Percentiles rank a stretch among this genome's conserved stretches.
Conservation (phyloP, 108 stramenopile genomes). For the Tribonema minus region DNA sequence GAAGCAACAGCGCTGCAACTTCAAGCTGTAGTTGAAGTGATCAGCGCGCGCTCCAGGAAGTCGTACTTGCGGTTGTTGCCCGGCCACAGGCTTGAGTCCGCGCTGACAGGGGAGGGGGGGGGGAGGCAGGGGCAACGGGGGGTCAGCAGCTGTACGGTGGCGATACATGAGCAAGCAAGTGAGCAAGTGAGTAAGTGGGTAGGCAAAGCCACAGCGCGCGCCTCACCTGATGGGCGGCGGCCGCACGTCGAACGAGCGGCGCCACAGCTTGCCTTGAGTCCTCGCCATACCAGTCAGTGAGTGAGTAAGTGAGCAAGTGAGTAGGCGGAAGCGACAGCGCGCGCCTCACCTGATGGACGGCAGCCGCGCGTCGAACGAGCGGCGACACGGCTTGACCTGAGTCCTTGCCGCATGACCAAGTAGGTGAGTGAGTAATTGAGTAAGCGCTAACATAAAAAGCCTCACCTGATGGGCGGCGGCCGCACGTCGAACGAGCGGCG, state of each 20-base stretch:
- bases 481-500: slow-evolving; percentile 59
- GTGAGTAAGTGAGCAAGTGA: too few species aligned
- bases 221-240: slow-evolving; percentile 66
- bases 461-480: slow-evolving; percentile 65
- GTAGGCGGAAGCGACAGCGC: too few species aligned
- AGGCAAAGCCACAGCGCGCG: too few species aligned
- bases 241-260: slow-evolving; percentile 57
- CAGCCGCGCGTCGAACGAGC: slow-evolving; percentile 63
- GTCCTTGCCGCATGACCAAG: slow-evolving; percentile 74
- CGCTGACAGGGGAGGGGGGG: slow-evolving; percentile 42
- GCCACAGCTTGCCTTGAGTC: slow-evolving; percentile 80
- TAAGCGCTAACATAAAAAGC: too few species aligned
- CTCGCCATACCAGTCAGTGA: too few species aligned
- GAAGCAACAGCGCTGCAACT: too few species aligned
- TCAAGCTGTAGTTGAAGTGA: too few species aligned
- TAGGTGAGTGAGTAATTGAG: too few species aligned
- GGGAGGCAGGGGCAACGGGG: too few species aligned
- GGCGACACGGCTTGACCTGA: slow-evolving; percentile 76
- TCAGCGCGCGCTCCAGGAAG: slow-evolving; percentile 70
- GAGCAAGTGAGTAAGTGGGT: too few species aligned
- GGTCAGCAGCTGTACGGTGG: too few species aligned
- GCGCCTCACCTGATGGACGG: slow-evolving; percentile 60
- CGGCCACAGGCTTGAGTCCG: slow-evolving; percentile 71
- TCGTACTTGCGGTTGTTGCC: slow-evolving; percentile 76
- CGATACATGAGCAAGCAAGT: too few species aligned